Evolutionary conservation across 176 grass and related monocot species (phyloP), one percentile per base, ranked within the genome.

Genomic region (Neostapfia colusana): DNA sequence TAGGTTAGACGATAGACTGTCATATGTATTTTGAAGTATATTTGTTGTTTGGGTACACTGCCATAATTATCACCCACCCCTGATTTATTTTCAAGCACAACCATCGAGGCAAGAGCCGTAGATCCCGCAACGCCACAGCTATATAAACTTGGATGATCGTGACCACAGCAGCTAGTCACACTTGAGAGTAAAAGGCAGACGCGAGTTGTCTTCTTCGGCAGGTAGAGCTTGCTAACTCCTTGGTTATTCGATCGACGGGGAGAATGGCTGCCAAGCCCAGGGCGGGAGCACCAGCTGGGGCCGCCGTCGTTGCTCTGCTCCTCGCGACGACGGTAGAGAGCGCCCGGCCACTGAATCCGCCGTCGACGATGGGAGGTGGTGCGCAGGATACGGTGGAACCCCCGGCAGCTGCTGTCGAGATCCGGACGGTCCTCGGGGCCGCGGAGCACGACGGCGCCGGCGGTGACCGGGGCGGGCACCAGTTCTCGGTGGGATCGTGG

Each of bases 191-290:
- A 38, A 23, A 56, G 31, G 6, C 17, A 46, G 16, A 1, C 31
- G 31, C 48, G 41, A 16, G 13, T 48, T 3, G 42, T 44, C 10
- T 44, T 9, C 41, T 10, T 13, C 39, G 17, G 59, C 24, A 8
- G 8, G 14, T 3, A 44, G 0, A 7, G 3, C 7, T 25, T 0
- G 3, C 31, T 57, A 12, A 10, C n/a, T 63, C 5, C 27, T 18
- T 20, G 31, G 3, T 31, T 10, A 36, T 34, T 54, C 36, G 31
- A 36, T 13, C 5, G n/a, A 56, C 53, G 8, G 14, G 3, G 8
- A 10, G 48, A 51, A 84, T 85, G 83, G 83, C 83, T 9, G 15
- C 38, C 59, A 65, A 45, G 58, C 25, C 56, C 58, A 34, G 42
- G 5, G 25, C 3, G 11, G 5, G 7, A n/a, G 72, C 42, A 7